Evolutionary conservation across 2,329 filamentous ascomycete genomes (phyloP).

Genomic region (Alternaria gansuensis): DNA sequence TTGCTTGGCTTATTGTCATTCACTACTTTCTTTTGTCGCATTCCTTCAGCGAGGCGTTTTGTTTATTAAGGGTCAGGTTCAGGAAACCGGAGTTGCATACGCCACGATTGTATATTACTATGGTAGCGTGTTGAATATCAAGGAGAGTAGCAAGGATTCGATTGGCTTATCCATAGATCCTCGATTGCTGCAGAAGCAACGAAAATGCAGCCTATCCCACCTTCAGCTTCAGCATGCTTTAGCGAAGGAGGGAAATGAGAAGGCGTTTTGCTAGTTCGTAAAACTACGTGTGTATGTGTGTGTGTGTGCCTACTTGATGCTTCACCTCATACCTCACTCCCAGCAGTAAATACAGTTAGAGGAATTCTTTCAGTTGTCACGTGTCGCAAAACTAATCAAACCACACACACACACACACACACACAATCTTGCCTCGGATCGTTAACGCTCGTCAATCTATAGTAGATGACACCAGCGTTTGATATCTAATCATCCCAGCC

Average conservation of each 20-base stretch:
- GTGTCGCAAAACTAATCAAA: no score
- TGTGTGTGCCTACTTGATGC: no score
- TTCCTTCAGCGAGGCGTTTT: conserved; percentile 29
- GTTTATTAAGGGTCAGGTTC: conserved; percentile 3
- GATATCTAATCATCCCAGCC: no score
- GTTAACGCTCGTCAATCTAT: no score
- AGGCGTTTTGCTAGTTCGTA: no score
- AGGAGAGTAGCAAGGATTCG: background rate
- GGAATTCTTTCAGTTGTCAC: no score
- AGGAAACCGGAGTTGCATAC: conserved; percentile 10
- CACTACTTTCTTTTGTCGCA: conserved; percentile 17
- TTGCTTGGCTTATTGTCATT: background rate
- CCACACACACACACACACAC: no score
- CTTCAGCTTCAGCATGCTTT: background rate
- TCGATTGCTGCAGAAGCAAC: background rate
- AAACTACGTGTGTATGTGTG: no score
- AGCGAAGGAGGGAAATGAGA: background rate
- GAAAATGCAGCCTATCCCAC: background rate
- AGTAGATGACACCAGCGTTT: no score
- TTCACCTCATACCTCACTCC: background rate
- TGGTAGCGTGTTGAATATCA: conserved; percentile 15
- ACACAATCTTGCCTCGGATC: no score
- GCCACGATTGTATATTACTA: conserved; percentile 16
- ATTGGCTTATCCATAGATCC: background rate
- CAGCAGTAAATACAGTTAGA: background rate